Evolutionary conservation across 2,329 filamentous ascomycete genomes (phyloP).

Genomic region (Hyphodiscus sp.): DNA sequence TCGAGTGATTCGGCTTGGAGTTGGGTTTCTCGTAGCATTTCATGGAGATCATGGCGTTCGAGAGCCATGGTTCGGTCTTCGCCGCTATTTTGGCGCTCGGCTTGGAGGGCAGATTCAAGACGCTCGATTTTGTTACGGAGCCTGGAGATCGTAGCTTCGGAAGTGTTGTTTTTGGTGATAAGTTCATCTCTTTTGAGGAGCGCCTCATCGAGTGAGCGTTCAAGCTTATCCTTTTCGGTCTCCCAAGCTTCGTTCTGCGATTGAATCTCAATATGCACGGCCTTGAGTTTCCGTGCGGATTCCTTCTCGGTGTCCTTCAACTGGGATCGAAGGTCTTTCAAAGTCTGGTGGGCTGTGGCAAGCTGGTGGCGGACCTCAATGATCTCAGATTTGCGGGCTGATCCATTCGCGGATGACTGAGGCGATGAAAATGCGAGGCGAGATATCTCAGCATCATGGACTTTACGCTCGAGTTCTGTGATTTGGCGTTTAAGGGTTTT

Average conservation of each 20-base stretch:
- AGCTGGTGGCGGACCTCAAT: conserved; percentile 55
- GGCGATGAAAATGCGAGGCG: conserved; percentile 41
- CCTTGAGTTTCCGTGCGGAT: conserved; percentile 33
- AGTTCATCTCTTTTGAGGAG: conserved; percentile 39
- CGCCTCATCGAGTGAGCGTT: conserved; percentile 39
- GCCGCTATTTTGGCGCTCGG: conserved; percentile 45
- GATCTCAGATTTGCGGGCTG: conserved; percentile 50
- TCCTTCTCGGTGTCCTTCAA: conserved; percentile 42
- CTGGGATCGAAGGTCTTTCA: conserved; percentile 48
- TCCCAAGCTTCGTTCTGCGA: conserved; percentile 35
- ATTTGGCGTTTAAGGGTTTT: conserved; percentile 60
- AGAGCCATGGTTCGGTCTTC: conserved; percentile 53
- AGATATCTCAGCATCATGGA: conserved; percentile 57
- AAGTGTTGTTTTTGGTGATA: conserved; percentile 32
- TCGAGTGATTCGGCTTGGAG: conserved; percentile 63
- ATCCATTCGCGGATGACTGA: conserved; percentile 42
- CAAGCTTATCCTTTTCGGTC: conserved; percentile 26
- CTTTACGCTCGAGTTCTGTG: conserved; percentile 58
- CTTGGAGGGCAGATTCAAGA: conserved; percentile 42
- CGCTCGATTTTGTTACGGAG: conserved; percentile 42
- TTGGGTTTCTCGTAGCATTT: conserved; percentile 55
- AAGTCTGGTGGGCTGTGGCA: conserved; percentile 50
- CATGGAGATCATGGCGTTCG: conserved; percentile 54
- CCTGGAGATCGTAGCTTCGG: conserved; percentile 40
- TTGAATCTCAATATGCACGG: conserved; percentile 45